Conservation (phyloP, 768 basidiomycete species). For the Lentinula guzmanii region DNA sequence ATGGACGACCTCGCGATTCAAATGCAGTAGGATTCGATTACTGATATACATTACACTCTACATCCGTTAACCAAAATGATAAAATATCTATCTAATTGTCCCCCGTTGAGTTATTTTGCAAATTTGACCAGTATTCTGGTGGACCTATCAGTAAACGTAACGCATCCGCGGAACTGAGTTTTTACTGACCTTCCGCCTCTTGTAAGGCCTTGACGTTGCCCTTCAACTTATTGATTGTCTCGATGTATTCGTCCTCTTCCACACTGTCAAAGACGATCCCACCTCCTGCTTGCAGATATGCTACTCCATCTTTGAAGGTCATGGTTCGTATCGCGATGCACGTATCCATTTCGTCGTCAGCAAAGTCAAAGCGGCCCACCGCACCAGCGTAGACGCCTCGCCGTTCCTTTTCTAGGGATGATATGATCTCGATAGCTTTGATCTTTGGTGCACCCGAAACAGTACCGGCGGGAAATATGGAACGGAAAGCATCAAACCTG, state of each 20-base stretch:
- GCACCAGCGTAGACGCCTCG: constrained; percentile 96
- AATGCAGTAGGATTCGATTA: background rate
- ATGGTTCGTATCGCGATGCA: constrained; percentile 99
- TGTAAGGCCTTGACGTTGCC: constrained; percentile 84
- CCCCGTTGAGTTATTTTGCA: constrained; percentile 42
- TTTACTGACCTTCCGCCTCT: constrained; percentile 73
- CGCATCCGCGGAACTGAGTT: background rate
- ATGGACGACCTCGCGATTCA: background rate
- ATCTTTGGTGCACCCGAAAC: constrained; percentile 99
- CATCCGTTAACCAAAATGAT: background rate
- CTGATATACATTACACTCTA: background rate
- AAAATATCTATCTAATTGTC: constrained; percentile 13
- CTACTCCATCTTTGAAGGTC: constrained; percentile 89
- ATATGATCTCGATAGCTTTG: constrained; percentile 93
- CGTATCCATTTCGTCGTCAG: constrained; percentile 91
- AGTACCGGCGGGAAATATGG: constrained; percentile 98
- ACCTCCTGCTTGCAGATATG: constrained; percentile 93
- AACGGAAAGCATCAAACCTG: constrained; percentile 97
- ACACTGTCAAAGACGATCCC: constrained; percentile 97
- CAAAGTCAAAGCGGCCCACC: constrained; percentile 97
- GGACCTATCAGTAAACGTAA: constrained; percentile 13
- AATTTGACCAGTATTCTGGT: constrained; percentile 65
- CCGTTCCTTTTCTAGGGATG: constrained; percentile 79
- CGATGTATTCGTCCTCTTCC: constrained; percentile 95
- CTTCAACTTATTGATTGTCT: constrained; percentile 92